Percentiles rank a stretch among this genome's conserved stretches.
These are phyloP conservation scores for Cytospora piceae DNA, from an alignment of 2,329 filamentous ascomycete species.

Conservation along the genomic window DNA sequence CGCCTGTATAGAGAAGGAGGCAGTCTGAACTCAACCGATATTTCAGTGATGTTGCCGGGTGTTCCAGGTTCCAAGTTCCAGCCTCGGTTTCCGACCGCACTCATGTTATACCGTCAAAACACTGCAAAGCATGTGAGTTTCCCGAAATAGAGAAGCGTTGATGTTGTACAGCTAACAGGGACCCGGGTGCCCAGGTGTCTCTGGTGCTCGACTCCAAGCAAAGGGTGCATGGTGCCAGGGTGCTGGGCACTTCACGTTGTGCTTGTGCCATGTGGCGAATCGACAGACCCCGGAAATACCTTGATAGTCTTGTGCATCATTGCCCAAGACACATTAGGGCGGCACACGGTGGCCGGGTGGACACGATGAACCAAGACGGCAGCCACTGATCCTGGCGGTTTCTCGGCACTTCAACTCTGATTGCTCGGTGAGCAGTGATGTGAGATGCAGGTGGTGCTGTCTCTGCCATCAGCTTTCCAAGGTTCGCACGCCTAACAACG, in stretches of 20 bases:
- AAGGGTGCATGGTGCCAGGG: not conserved
- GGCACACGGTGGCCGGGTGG: not conserved
- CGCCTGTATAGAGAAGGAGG: not conserved
- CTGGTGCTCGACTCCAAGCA: not conserved
- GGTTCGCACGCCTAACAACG: conserved; percentile 9
- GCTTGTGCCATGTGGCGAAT: not conserved
- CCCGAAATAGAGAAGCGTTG: not conserved
- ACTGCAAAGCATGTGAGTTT: not conserved
- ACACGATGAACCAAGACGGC: not conserved
- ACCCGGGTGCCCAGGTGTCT: not conserved
- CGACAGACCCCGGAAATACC: not conserved
- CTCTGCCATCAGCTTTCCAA: no score
- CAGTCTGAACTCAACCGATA: not conserved
- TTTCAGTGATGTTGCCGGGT: not conserved
- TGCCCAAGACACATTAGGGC: conserved; percentile 5
- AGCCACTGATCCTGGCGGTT: conserved; percentile 7
- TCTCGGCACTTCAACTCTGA: not conserved
- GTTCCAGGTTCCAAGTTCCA: no score
- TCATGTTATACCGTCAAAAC: not conserved
- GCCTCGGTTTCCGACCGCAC: not conserved
- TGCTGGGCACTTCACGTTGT: not conserved
- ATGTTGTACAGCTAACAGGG: not conserved
- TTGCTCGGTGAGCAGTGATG: not conserved
- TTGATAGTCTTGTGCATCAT: conserved; percentile 18
- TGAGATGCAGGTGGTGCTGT: no score